Evolutionary conservation across 192 early-diverging fungal genomes (phyloP).

Genomic region (Backusella australiensis): DNA sequence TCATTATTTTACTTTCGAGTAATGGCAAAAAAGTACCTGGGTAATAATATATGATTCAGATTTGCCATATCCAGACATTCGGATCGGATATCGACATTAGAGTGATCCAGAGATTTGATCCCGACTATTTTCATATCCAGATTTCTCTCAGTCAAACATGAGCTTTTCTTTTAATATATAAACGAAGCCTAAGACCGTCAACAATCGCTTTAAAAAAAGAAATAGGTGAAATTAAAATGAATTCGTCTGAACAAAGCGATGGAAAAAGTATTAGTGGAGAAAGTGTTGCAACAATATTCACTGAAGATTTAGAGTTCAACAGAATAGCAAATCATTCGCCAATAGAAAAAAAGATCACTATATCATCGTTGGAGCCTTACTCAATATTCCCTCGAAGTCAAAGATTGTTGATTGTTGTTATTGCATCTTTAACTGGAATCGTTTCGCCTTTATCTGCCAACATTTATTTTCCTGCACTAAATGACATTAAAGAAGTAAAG

Average conservation of each 20-base stretch:
- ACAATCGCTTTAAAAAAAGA: neutral
- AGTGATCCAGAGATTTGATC: neutral
- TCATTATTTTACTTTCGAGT: neutral
- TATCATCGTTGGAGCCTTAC: conserved; percentile 8
- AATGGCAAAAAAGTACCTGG: neutral
- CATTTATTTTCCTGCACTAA: conserved; percentile 30
- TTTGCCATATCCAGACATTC: neutral
- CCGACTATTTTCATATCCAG: neutral
- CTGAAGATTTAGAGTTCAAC: neutral
- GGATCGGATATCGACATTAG: neutral
- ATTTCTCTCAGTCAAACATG: neutral
- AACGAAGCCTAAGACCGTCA: neutral
- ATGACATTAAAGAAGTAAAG: conserved; percentile 21
- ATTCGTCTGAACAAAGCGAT: neutral
- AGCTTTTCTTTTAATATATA: neutral
- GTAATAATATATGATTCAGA: neutral
- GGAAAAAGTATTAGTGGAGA: neutral
- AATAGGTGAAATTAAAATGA: neutral
- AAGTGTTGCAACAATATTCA: neutral
- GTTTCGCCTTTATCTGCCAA: conserved; percentile 28
- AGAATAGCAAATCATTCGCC: neutral
- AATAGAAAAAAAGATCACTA: neutral
- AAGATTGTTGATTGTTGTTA: conserved; percentile 29
- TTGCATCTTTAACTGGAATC: conserved; percentile 34
- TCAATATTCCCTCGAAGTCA: conserved; percentile 19